Evolutionary conservation across 768 basidiomycete species (phyloP).

Genomic region (Gloeophyllum trabeum): DNA sequence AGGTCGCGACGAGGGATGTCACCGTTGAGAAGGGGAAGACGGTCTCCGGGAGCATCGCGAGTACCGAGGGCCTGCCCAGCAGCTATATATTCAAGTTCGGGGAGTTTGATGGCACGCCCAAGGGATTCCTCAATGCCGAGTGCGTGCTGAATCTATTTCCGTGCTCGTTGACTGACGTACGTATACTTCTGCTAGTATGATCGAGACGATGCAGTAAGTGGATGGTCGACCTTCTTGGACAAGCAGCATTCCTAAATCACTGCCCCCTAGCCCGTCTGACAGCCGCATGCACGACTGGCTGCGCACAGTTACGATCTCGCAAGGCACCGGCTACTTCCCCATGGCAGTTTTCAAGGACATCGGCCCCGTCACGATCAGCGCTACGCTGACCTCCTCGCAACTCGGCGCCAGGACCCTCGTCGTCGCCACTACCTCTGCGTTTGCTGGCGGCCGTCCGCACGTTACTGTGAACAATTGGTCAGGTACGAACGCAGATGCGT

Average conservation of each 20-base stretch:
- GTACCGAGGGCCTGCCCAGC: neutral
- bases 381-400: constrained; percentile 30
- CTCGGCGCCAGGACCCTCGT: constrained; percentile 34
- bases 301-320: constrained; percentile 32
- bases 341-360: constrained; percentile 42
- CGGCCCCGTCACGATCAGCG: constrained; percentile 30
- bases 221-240: neutral
- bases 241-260: neutral
- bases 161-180: no score
- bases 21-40: constrained; percentile 28
- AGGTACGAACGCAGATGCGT: no score
- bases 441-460: constrained; percentile 34
- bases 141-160: no score
- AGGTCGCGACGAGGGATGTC: constrained; percentile 7
- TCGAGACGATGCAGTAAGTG: constrained; percentile 35
- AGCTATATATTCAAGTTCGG: constrained; percentile 32
- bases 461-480: constrained; percentile 33
- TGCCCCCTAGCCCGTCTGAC: constrained; percentile 22
- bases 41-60: no score
- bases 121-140: constrained; percentile 37
- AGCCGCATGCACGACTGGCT: constrained; percentile 35
- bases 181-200: constrained; percentile 17
- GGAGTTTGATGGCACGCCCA: constrained; percentile 29
- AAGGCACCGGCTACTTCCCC: constrained; percentile 28
- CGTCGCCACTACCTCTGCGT: constrained; percentile 33